Evolutionary conservation across 352 stramenopile species (phyloP).

Genomic region (Globisporangium splendens): DNA sequence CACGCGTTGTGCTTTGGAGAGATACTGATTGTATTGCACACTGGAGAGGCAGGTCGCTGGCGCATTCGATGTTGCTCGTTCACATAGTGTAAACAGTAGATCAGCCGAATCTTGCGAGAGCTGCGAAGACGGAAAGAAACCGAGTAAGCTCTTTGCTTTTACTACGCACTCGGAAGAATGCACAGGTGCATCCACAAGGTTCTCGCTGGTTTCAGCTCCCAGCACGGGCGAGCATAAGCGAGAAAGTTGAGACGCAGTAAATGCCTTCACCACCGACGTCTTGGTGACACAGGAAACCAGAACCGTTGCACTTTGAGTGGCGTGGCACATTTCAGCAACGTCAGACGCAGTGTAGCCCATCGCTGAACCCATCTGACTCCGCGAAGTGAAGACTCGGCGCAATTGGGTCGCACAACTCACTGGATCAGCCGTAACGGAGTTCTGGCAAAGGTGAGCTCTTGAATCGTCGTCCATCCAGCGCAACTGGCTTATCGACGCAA

Average conservation of each 20-base stretch:
- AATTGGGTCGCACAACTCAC: conserved; percentile 33
- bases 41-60: conserved; percentile 30
- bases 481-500: conserved; percentile 38
- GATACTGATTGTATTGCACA: conserved; percentile 20
- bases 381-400: conserved; percentile 1
- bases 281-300: conserved; percentile 27
- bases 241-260: conserved; percentile 20
- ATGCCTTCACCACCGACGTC: conserved; percentile 13
- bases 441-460: conserved; percentile 29
- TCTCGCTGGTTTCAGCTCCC: background rate
- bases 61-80: conserved; percentile 23
- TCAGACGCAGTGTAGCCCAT: background rate
- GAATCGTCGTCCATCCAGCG: conserved; percentile 40
- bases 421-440: conserved; percentile 17
- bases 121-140: background rate
- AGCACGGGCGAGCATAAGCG: conserved; percentile 22
- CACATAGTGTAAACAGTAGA: conserved; percentile 26
- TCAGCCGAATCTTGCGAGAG: background rate
- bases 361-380: background rate
- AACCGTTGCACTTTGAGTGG: conserved; percentile 16
- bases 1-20: conserved; percentile 20
- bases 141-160: conserved; percentile 11
- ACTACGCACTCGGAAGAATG: conserved; percentile 8
- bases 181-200: background rate
- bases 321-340: conserved; percentile 25